Base-by-base conservation (phyloP, 371 early-diverging fungal genomes). In the Zychaea mexicana region DNA sequence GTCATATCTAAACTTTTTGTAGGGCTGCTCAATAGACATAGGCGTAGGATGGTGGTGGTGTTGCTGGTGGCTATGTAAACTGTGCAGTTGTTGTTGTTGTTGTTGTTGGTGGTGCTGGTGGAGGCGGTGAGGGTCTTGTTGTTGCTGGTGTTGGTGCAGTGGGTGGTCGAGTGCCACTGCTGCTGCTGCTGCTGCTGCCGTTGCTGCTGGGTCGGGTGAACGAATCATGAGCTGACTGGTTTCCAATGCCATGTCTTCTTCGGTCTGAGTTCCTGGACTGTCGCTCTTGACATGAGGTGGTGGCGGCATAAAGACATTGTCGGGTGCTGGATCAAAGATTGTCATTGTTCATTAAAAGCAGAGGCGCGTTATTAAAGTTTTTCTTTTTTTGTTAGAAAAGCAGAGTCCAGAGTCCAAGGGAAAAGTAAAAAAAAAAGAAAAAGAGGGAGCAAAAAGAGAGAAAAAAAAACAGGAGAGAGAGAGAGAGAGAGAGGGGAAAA, bases 141-240 rank as follows among this genome's bases (percentile, higher is more conserved):
- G n/a, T n/a, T n/a, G n/a, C n/a, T n/a, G n/a, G 24, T 49, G 21
- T 4, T 49, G 22, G 10, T 49, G 49, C 24, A 24, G 24, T 22
- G 49, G 24, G 24, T 4, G 49, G 13, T 22, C 49, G 22, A 49
- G 22, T 9, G 49, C n/a, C n/a, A n/a, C n/a, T 39, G 45, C 31
- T 31, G n/a, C n/a, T n/a, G n/a, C n/a, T n/a, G n/a, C 19, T 49
- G 21, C 3, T 49, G 22, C n/a, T 49, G 49, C 24, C 22, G 24
- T 22, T 9, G 49, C 24, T 22, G 49, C n/a, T 19, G 21, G 49
- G 24, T 49, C 49, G 39, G 71, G 65, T 24, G 67, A 70, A 21
- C 65, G 66, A 52, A 70, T 68, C 65, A 66, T 70, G 33, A 71
- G 71, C 26, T 71, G 76, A 52, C 60, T 66, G 21, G 73, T 67